A percentile compares a stretch with the other conserved stretches of the same genome.
Evolutionary conservation across 2,329 filamentous ascomycete genomes (phyloP).

Genomic region (Chaetomium olivaceum): DNA sequence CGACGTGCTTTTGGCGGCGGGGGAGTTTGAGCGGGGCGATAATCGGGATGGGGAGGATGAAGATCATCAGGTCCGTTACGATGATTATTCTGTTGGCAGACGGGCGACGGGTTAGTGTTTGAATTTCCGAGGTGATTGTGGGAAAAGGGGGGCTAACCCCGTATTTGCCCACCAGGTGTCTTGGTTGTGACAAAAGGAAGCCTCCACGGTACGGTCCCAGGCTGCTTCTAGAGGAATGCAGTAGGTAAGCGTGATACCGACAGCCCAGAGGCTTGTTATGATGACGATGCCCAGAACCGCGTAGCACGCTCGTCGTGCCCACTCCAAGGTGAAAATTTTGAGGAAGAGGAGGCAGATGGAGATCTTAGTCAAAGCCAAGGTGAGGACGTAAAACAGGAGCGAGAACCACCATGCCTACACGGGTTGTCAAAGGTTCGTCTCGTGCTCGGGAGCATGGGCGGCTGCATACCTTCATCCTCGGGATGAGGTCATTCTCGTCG

Average conservation of each 20-base stretch:
- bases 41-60: slow-evolving; percentile 43
- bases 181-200: slow-evolving; percentile 20
- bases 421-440: background rate
- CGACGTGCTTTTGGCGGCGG: slow-evolving; percentile 24
- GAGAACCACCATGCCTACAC: slow-evolving; percentile 31
- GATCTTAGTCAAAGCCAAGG: slow-evolving; percentile 33
- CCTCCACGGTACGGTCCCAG: slow-evolving; percentile 30
- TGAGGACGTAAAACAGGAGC: slow-evolving; percentile 33
- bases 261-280: slow-evolving; percentile 31
- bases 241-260: slow-evolving; percentile 30
- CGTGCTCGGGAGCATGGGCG: background rate
- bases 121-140: background rate
- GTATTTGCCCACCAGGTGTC: slow-evolving; percentile 28
- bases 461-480: slow-evolving; percentile 21
- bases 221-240: slow-evolving; percentile 34
- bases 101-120: background rate
- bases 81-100: slow-evolving; percentile 17
- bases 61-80: slow-evolving; percentile 40
- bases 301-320: slow-evolving; percentile 36
- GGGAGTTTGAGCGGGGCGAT: slow-evolving; percentile 22
- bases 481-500: background rate
- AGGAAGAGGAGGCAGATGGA: slow-evolving; percentile 38
- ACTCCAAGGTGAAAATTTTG: slow-evolving; percentile 35
- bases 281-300: slow-evolving; percentile 31
- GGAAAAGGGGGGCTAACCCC: slow-evolving; percentile 16